Percentiles rank a stretch among this genome's conserved stretches.
Conservation (phyloP, 305 asterid genomes). For the Stenogyne calaminthoides region DNA sequence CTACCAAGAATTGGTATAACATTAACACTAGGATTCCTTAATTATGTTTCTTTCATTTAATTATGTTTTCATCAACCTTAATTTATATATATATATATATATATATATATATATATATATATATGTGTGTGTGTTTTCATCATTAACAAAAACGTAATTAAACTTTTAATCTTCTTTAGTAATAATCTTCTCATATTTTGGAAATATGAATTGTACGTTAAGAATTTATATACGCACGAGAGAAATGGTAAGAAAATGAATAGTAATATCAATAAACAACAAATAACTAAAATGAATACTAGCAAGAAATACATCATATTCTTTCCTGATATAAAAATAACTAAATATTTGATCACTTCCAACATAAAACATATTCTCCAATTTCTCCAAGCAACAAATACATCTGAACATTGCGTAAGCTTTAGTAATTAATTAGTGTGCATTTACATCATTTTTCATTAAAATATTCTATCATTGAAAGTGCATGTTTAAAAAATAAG, state of each 20-base stretch:
- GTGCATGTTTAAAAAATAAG: conserved; percentile 23
- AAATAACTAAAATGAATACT: too few relatives aligned
- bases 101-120: too few relatives aligned
- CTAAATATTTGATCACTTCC: not conserved
- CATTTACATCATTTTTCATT: too few relatives aligned
- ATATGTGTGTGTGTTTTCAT: too few relatives aligned
- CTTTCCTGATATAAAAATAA: too few relatives aligned
- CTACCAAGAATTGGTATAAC: too few relatives aligned
- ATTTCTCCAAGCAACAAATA: not conserved
- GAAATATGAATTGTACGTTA: not conserved
- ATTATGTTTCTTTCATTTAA: not conserved
- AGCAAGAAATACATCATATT: too few relatives aligned
- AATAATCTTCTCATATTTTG: not conserved
- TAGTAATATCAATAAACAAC: too few relatives aligned
- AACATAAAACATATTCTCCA: not conserved
- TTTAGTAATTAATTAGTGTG: not conserved
- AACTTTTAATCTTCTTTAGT: not conserved
- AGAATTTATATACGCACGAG: too few relatives aligned
- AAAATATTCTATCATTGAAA: not conserved
- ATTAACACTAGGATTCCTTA: not conserved
- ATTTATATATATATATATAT: too few relatives aligned
- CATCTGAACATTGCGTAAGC: not conserved
- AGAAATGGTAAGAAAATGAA: too few relatives aligned
- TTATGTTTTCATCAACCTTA: too few relatives aligned
- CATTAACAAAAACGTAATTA: not conserved